A percentile compares a stretch with the other conserved stretches of the same genome.
These are phyloP conservation scores for Sporisorium reilianum DNA, from an alignment of 1,284 basidiomycete genomes.

Conservation along the genomic window DNA sequence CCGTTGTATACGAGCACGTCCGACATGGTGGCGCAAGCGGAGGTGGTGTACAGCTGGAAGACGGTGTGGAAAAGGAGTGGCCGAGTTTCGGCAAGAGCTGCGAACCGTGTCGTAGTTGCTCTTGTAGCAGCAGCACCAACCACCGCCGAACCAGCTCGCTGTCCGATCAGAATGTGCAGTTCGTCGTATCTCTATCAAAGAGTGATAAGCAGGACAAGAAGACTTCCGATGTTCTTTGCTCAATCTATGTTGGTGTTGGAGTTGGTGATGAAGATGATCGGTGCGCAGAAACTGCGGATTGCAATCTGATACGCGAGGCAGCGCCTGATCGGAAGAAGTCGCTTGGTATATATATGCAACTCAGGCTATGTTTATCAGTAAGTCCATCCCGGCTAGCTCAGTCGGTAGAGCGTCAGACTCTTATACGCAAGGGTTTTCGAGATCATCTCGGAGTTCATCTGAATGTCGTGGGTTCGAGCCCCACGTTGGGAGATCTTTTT, in stretches of 20 bases:
- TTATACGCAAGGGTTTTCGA: slow-evolving; percentile 54
- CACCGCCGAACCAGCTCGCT: neutral
- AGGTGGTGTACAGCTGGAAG: neutral
- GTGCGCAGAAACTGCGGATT: too few species aligned
- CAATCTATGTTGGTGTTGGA: too few species aligned
- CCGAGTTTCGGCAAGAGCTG: neutral
- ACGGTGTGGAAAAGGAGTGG: neutral
- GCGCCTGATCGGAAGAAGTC: too few species aligned
- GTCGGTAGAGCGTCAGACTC: slow-evolving; percentile 70
- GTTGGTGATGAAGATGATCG: too few species aligned
- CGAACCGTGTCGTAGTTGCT: neutral
- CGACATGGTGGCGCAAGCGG: slow-evolving; percentile 38
- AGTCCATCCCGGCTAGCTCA: slow-evolving; percentile 68
- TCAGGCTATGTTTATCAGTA: rapidly evolving
- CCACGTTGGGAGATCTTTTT: slow-evolving; percentile 64
- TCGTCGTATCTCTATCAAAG: too few species aligned
- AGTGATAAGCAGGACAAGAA: neutral
- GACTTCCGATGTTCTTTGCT: too few species aligned
- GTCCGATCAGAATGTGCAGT: neutral
- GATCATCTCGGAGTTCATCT: slow-evolving; percentile 42
- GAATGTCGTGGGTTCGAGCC: slow-evolving; percentile 69
- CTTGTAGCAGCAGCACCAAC: neutral
- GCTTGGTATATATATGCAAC: slow-evolving; percentile 1
- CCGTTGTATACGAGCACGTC: slow-evolving; percentile 64
- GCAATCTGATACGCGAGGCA: too few species aligned